Percentiles rank a stretch among this genome's conserved stretches.
These are phyloP conservation scores for Geotrichum citri-aurantii DNA, from an alignment of 1,139 yeast genomes.

Conservation along the genomic window DNA sequence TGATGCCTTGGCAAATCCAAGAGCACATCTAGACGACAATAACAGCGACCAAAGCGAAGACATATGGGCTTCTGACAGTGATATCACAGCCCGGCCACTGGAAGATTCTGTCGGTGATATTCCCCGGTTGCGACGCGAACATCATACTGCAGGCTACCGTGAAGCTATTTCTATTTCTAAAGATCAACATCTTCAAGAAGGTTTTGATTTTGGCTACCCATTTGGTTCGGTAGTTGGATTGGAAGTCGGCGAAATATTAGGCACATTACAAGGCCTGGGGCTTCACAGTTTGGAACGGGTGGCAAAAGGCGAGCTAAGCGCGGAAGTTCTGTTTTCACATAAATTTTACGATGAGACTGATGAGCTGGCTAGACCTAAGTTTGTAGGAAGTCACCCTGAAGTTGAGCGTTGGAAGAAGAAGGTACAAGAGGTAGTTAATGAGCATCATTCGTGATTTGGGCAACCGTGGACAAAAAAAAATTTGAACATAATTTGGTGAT, in stretches of 20 bases:
- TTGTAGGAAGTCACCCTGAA: conserved; percentile 17
- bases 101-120: conserved; percentile 4
- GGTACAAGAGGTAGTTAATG: background rate
- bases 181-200: conserved; percentile 64
- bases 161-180: conserved; percentile 74
- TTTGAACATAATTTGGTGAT: background rate
- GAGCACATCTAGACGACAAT: background rate
- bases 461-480: background rate
- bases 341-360: conserved; percentile 50
- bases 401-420: conserved; percentile 9
- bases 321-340: conserved; percentile 46
- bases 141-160: conserved; percentile 73
- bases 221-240: conserved; percentile 67
- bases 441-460: background rate
- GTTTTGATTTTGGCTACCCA: conserved; percentile 78
- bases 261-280: conserved; percentile 38
- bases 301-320: conserved; percentile 49
- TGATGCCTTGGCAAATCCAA: background rate
- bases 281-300: conserved; percentile 28
- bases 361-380: conserved; percentile 27
- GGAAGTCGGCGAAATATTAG: conserved; percentile 61
- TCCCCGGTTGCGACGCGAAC: conserved; percentile 45
- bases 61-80: conserved; percentile 21
- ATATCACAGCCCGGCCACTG: background rate
- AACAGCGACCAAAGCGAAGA: conserved; percentile 12